Conservation (phyloP, 2,329 filamentous ascomycete genomes). For the Periconia digitata region DNA sequence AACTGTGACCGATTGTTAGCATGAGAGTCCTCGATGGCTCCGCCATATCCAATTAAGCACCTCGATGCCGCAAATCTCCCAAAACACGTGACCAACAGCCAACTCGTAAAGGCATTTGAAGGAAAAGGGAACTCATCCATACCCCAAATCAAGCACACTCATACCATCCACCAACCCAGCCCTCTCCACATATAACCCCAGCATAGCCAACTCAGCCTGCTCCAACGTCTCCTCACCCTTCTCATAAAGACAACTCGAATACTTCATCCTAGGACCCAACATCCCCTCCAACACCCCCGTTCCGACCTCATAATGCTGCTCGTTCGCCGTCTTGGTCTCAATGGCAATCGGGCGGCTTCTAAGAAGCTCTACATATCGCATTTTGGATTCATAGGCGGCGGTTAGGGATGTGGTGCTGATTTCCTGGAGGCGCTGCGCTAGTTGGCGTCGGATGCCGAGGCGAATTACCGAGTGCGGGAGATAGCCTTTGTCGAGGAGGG, state of each 20-base stretch:
- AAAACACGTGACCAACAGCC: neutral
- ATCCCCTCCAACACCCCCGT: conserved; percentile 63
- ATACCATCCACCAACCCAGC: conserved; percentile 62
- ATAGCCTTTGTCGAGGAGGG: conserved; percentile 65
- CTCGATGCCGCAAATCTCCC: neutral
- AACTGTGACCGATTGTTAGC: conserved; percentile 46
- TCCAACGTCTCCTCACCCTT: conserved; percentile 58
- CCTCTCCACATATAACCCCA: conserved; percentile 63
- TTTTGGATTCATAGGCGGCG: conserved; percentile 60
- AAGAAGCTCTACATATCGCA: conserved; percentile 63
- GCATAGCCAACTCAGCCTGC: conserved; percentile 68
- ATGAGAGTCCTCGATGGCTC: neutral
- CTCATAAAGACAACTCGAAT: conserved; percentile 67
- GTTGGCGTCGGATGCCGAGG: conserved; percentile 66
- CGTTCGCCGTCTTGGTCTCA: conserved; percentile 65
- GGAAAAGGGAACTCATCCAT: conserved; percentile 22
- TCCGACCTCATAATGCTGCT: conserved; percentile 73
- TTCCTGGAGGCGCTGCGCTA: conserved; percentile 59
- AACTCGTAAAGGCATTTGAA: too few species aligned
- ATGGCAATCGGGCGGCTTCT: conserved; percentile 66
- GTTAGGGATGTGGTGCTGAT: conserved; percentile 58
- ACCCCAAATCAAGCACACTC: conserved; percentile 65
- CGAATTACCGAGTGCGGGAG: conserved; percentile 65
- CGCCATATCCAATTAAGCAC: neutral
- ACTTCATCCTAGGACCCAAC: conserved; percentile 72